These are phyloP conservation scores for Penicillium cosmopolitanum DNA, from an alignment of 495 filamentous ascomycete species.

Conservation along the genomic window DNA sequence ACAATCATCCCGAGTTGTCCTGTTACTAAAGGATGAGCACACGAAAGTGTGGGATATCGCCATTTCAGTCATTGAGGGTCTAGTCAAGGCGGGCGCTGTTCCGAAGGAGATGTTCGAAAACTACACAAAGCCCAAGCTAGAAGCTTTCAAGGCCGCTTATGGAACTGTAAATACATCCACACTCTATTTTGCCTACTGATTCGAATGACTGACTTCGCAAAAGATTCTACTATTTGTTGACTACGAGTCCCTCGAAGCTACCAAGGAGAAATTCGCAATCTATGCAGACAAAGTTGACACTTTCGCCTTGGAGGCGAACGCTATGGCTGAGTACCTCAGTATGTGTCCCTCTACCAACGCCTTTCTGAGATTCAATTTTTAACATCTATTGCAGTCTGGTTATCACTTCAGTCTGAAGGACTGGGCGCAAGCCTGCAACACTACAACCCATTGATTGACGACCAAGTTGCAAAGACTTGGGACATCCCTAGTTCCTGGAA, in stretches of 20 bases:
- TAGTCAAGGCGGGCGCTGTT: conserved; percentile 34
- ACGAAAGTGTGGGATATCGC: conserved; percentile 52
- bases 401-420: conserved; percentile 1
- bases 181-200: background rate
- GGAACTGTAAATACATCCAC: conserved; percentile 42
- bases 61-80: conserved; percentile 37
- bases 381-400: background rate
- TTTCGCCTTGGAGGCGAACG: conserved; percentile 55
- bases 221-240: conserved; percentile 56
- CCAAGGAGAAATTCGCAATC: conserved; percentile 42
- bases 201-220: background rate
- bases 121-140: conserved; percentile 44
- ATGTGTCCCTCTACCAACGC: conserved; percentile 16
- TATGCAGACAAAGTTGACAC: conserved; percentile 46
- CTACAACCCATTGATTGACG: conserved; percentile 5
- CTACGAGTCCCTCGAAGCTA: conserved; percentile 37
- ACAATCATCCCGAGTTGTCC: conserved; percentile 49
- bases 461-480: conserved; percentile 4
- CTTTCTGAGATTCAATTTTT: background rate
- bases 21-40: conserved; percentile 49
- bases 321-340: conserved; percentile 55
- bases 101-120: conserved; percentile 44
- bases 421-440: conserved; percentile 3
- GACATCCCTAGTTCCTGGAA: conserved; percentile 5
- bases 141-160: conserved; percentile 43